Conservation (phyloP, 805 yeast genomes). For the Blastobotrys chiropterorum region DNA sequence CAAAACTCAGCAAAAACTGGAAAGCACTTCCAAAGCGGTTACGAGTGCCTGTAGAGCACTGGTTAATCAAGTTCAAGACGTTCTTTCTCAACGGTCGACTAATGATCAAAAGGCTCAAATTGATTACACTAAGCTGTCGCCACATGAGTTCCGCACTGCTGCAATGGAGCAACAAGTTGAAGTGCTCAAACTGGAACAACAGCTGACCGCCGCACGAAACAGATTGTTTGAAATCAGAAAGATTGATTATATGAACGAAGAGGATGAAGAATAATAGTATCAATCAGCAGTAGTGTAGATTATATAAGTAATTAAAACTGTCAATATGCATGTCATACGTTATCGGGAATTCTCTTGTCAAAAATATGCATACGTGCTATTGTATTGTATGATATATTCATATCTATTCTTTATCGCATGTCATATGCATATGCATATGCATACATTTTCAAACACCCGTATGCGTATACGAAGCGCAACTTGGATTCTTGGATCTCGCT, state of each 20-base stretch:
- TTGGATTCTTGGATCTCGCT: too few relatives aligned
- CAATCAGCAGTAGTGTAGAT: too few relatives aligned
- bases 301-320: too few relatives aligned
- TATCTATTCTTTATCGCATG: too few relatives aligned
- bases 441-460: too few relatives aligned
- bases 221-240: constrained; percentile 80
- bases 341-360: too few relatives aligned
- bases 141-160: constrained; percentile 75
- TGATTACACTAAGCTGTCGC: constrained; percentile 62
- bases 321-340: too few relatives aligned
- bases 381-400: too few relatives aligned
- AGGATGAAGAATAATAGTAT: constrained; percentile 40
- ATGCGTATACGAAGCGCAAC: too few relatives aligned
- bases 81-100: constrained; percentile 37
- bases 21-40: constrained; percentile 61
- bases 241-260: constrained; percentile 63
- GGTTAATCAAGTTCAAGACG: constrained; percentile 62
- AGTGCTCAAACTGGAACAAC: constrained; percentile 74
- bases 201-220: constrained; percentile 65
- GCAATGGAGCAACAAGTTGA: constrained; percentile 94
- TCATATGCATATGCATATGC: too few relatives aligned
- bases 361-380: too few relatives aligned
- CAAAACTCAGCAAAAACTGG: constrained; percentile 67
- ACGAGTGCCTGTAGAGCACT: constrained; percentile 69
- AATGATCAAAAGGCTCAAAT: constrained; percentile 33